phyloP scores from a whole-genome alignment of 1,284 basidiomycete genomes.

The Pseudozyma thailandica region DNA sequence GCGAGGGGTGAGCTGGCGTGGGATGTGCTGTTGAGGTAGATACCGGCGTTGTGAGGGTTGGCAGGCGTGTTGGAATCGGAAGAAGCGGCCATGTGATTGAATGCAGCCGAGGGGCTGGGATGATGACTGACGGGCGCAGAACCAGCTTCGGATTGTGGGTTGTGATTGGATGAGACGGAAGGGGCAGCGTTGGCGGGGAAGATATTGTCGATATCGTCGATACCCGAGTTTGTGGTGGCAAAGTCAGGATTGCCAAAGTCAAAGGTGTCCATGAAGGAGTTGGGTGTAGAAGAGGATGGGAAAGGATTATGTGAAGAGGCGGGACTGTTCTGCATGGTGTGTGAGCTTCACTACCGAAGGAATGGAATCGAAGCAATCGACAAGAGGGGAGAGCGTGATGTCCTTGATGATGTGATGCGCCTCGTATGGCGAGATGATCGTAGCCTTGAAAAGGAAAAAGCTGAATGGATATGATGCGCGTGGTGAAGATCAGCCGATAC shows the following conservation, averaged over 20 bases:
- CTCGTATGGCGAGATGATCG: too few species aligned
- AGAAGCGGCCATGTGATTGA: conserved; percentile 1
- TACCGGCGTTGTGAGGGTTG: conserved; percentile 10
- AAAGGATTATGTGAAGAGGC: conserved; percentile 23
- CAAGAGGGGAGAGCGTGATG: neutral
- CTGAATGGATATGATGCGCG: too few species aligned
- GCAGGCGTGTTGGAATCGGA: conserved; percentile 13
- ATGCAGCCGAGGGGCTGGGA: conserved; percentile 37
- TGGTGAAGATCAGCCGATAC: too few species aligned
- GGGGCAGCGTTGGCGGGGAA: conserved; percentile 11
- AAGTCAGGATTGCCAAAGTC: conserved; percentile 55
- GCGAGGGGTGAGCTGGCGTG: conserved; percentile 36
- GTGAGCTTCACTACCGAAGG: neutral
- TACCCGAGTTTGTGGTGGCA: conserved; percentile 33
- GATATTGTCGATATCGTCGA: conserved; percentile 55
- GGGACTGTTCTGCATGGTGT: conserved; percentile 45
- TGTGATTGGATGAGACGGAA: conserved; percentile 20
- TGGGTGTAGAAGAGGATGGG: conserved; percentile 38
- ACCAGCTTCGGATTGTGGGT: conserved; percentile 30
- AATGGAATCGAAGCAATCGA: too few species aligned
- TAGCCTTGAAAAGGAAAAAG: too few species aligned
- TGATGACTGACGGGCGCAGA: conserved; percentile 47
- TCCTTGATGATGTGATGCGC: neutral
- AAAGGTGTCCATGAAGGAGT: conserved; percentile 57
- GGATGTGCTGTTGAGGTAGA: conserved; percentile 20